Conservation (phyloP, 2,329 filamentous ascomycete genomes). For the Hypoxylon sp. region DNA sequence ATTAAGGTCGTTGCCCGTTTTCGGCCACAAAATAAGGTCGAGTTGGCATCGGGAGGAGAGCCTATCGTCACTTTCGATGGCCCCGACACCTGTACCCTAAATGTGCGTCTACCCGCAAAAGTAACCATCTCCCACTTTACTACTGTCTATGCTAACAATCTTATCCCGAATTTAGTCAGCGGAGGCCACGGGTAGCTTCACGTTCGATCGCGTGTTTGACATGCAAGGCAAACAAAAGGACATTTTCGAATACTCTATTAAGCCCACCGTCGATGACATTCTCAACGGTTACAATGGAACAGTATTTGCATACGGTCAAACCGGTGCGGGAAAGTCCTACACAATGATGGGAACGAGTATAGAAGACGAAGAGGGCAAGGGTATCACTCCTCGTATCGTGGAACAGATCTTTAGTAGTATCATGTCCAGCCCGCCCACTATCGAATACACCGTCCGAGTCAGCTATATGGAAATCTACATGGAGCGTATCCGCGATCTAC, state of each 20-base stretch:
- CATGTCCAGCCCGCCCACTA: conserved; percentile 89
- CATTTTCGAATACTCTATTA: conserved; percentile 98
- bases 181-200: conserved; percentile 88
- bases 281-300: conserved; percentile 99
- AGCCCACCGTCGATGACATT: conserved; percentile 95
- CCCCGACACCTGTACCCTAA: conserved; percentile 88
- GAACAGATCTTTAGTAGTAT: conserved; percentile 98
- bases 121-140: conserved; percentile 6
- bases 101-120: conserved; percentile 70
- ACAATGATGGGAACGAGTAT: conserved; percentile 99
- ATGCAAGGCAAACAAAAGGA: conserved; percentile 92
- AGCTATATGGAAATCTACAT: conserved; percentile 99
- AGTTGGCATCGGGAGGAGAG: conserved; percentile 90
- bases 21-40: conserved; percentile 95
- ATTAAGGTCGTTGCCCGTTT: conserved; percentile 97
- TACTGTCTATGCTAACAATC: conserved; percentile 48
- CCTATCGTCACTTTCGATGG: conserved; percentile 91
- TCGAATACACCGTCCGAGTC: conserved; percentile 98
- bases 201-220: conserved; percentile 97
- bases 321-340: conserved; percentile 97
- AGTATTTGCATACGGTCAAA: conserved; percentile 98
- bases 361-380: conserved; percentile 87
- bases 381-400: conserved; percentile 96
- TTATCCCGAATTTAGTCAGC: conserved; percentile 72
- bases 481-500: conserved; percentile 95